Evolutionary conservation across 257 asterid genomes (phyloP).

Genomic region (Avicennia marina): DNA sequence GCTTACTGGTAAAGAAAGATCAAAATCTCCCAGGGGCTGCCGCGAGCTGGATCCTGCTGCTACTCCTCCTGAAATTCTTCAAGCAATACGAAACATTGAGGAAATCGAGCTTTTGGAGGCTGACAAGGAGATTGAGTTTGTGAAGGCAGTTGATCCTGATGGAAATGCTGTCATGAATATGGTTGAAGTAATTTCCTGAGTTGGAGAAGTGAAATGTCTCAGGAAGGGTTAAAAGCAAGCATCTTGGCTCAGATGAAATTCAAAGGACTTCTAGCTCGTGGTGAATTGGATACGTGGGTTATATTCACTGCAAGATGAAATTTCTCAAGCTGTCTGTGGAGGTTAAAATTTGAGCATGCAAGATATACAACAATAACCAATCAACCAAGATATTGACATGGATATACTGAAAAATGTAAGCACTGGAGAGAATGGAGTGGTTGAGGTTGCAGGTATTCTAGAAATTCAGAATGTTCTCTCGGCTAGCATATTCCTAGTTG

Average conservation of each 20-base stretch:
- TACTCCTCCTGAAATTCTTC: conserved; percentile 48
- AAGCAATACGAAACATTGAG: conserved; percentile 33
- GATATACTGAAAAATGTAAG: conserved; percentile 3
- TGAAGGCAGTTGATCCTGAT: conserved; percentile 24
- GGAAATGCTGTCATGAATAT: conserved; percentile 11
- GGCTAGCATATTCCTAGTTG: neutral
- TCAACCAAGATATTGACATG: conserved; percentile 8
- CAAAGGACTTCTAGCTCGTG: neutral
- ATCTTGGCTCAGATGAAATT: neutral
- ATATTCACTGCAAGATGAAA: neutral
- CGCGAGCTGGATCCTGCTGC: conserved; percentile 69
- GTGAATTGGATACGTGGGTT: neutral
- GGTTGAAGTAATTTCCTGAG: conserved; percentile 29
- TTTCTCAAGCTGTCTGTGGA: no score
- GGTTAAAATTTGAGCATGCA: conserved; percentile 1
- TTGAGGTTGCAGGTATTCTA: neutral
- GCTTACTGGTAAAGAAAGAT: conserved; percentile 47
- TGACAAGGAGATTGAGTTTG: conserved; percentile 28
- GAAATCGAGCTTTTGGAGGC: conserved; percentile 32
- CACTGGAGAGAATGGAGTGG: conserved; percentile 2
- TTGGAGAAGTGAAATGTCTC: conserved; percentile 5
- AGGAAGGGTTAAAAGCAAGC: no score
- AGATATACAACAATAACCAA: neutral
- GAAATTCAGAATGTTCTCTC: neutral
- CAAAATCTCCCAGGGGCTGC: conserved; percentile 42